Conservation (phyloP, 306 rosid genomes). For the Trifolium pratense region DNA sequence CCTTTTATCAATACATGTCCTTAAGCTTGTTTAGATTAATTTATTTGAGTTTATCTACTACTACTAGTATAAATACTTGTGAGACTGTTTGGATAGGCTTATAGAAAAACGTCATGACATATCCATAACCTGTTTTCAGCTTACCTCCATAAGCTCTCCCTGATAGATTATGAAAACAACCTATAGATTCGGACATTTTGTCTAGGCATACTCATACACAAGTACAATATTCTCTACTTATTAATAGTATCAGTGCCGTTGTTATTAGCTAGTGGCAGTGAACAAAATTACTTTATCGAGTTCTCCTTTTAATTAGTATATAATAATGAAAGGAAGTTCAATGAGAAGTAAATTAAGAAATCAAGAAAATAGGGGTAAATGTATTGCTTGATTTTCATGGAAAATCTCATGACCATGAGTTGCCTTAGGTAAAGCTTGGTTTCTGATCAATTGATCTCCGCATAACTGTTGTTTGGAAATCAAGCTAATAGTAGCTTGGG, state of each 20-base stretch:
- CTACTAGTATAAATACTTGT: background rate
- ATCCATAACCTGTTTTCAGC: background rate
- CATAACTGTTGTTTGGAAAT: conserved; percentile 19
- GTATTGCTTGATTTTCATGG: conserved; percentile 1
- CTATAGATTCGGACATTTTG: no score
- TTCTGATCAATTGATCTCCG: conserved; percentile 31
- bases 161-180: background rate
- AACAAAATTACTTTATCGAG: no score
- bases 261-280: no score
- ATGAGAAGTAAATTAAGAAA: background rate
- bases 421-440: conserved; percentile 9
- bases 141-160: background rate
- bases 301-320: no score
- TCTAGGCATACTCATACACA: no score
- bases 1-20: background rate
- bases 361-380: conserved; percentile 22
- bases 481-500: conserved; percentile 10
- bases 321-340: background rate
- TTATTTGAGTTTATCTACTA: background rate
- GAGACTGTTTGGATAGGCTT: background rate
- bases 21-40: background rate
- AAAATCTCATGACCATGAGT: conserved; percentile 18
- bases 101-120: background rate
- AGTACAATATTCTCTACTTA: no score
- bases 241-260: no score